Conservation (phyloP, 495 filamentous ascomycete species). For the Lepidopterella palustris region DNA sequence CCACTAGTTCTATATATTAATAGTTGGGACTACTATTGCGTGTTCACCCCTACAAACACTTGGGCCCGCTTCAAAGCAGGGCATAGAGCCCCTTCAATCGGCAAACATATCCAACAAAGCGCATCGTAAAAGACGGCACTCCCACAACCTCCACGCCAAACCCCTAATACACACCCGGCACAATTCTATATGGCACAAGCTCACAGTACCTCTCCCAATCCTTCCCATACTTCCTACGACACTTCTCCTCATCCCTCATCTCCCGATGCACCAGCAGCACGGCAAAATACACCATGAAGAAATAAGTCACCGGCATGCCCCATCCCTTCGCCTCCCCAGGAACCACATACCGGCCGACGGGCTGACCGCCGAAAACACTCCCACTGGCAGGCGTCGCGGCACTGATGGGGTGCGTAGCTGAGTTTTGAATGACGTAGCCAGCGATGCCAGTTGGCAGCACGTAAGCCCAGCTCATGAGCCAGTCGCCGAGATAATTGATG, state of each 20-base stretch:
- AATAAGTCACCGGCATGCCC: slow-evolving; percentile 88
- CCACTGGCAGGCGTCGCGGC: slow-evolving; percentile 33
- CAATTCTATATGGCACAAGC: slow-evolving; percentile 74
- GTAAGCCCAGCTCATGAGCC: slow-evolving; percentile 90
- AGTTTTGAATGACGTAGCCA: slow-evolving; percentile 60
- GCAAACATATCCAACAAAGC: too few species aligned
- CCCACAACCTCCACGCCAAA: neutral
- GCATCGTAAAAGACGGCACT: too few species aligned
- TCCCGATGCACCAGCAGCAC: slow-evolving; percentile 87
- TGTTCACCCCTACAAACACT: too few species aligned
- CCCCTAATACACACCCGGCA: slow-evolving; percentile 79
- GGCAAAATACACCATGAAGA: slow-evolving; percentile 91
- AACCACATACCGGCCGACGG: slow-evolving; percentile 41
- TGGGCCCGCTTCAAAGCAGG: too few species aligned
- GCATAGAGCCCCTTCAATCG: too few species aligned
- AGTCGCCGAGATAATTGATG: slow-evolving; percentile 98
- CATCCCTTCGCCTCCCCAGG: slow-evolving; percentile 68
- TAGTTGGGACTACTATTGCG: too few species aligned
- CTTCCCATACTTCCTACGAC: slow-evolving; percentile 80
- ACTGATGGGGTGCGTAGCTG: slow-evolving; percentile 15
- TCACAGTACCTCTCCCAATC: slow-evolving; percentile 90
- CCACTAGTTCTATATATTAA: too few species aligned
- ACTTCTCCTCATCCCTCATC: slow-evolving; percentile 87
- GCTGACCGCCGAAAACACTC: slow-evolving; percentile 39
- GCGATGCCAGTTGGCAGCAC: slow-evolving; percentile 83